phyloP scores from a whole-genome alignment of 495 filamentous ascomycete genomes.

The Penicillium manginii region DNA sequence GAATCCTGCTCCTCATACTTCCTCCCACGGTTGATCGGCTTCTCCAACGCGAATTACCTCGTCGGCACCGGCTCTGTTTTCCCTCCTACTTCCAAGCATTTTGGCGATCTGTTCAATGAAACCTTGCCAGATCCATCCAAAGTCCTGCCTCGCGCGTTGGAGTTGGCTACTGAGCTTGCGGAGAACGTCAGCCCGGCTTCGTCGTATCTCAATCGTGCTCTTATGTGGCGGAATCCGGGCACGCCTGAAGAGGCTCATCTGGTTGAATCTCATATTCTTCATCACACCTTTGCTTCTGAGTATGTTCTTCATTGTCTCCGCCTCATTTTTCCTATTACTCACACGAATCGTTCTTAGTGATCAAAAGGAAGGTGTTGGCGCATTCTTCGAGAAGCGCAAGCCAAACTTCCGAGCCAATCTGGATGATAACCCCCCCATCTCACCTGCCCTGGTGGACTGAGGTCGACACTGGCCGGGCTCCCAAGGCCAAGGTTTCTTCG shows the following conservation, averaged over 20 bases:
- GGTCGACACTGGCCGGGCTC: conserved; percentile 32
- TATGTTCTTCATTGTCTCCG: conserved; percentile 17
- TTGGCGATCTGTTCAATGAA: conserved; percentile 60
- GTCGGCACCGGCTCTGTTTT: conserved; percentile 41
- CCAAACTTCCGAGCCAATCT: conserved; percentile 54
- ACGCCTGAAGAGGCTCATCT: conserved; percentile 61
- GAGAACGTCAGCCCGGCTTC: conserved; percentile 60
- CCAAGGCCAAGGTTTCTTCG: conserved; percentile 19
- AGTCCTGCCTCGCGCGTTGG: conserved; percentile 59
- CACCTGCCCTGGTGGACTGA: conserved; percentile 39
- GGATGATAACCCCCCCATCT: conserved; percentile 30
- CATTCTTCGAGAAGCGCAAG: conserved; percentile 54
- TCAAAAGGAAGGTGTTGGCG: conserved; percentile 50
- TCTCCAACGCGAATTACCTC: conserved; percentile 58
- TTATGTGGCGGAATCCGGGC: conserved; percentile 62
- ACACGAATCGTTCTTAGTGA: conserved; percentile 33
- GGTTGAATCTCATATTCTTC: conserved; percentile 59
- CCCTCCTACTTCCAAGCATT: conserved; percentile 36
- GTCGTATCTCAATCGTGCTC: conserved; percentile 57
- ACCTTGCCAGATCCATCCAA: conserved; percentile 49
- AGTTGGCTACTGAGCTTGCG: conserved; percentile 60
- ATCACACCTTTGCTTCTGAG: conserved; percentile 54
- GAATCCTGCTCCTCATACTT: conserved; percentile 68
- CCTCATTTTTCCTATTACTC: conserved; percentile 1
- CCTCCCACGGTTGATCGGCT: conserved; percentile 62